Evolutionary conservation across 768 basidiomycete species (phyloP), one percentile per base, ranked within the genome.

Genomic region (Tulasnella sp.): DNA sequence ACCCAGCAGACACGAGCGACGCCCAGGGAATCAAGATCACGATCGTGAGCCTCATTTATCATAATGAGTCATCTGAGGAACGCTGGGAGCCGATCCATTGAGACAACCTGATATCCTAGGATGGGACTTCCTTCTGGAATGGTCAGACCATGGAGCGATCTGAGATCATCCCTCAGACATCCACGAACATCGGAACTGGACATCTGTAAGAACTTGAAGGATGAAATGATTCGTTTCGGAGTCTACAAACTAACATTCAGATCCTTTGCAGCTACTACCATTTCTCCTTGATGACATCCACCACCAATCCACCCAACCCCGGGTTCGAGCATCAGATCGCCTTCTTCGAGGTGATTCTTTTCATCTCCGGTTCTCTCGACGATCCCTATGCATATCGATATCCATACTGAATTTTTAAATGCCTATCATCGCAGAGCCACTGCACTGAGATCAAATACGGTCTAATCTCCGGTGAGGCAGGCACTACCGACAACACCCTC

Each of bases 381-480:
- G 34, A 38, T 38, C 15, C 34, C 5, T 38, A 5, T 38, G 34
- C 7, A 7, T 38, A 38, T n/a, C n/a, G n/a, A n/a, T n/a, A 38
- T 38, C 34, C 34, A 38, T n/a, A n/a, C n/a, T n/a, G n/a, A n/a
- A n/a, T n/a, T n/a, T n/a, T n/a, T n/a, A 38, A 7, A 15, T 38
- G 34, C 34, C 34, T 15, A 38, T 38, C 7, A 38, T 38, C n/a
- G n/a, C n/a, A 38, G 34, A 79, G 76, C 46, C 81, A 81, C 67
- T 83, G 81, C 69, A 81, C 79, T 3, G 80, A 81, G 75, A 70
- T 82, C 55, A 82, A 82, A 67, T 80, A 78, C 63, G 80, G 81
- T 53, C 75, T 81, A 17, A 71, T 69, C 34, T 7, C 7, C 34
- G 34, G 34, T 15, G 34, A 38, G 15, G 5, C 34, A 5, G 34